Evolutionary conservation across 352 stramenopile genomes (phyloP), one percentile per base, ranked within the genome.

Genomic region (Plasmopara viticola): DNA sequence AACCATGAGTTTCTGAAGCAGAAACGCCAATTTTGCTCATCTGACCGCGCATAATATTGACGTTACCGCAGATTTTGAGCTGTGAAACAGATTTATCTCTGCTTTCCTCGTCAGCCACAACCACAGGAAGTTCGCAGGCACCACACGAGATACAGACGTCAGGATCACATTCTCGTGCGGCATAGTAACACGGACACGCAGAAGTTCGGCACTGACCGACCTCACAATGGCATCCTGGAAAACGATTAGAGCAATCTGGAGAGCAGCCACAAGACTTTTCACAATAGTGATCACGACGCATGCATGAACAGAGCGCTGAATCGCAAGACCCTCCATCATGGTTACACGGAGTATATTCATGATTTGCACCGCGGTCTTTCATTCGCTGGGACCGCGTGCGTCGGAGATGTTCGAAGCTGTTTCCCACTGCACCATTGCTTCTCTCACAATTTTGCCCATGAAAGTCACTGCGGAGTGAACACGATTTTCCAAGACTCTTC

Each of bases 201-300:
- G 53, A 17, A 9, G 82, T 83, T 44, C 70, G 64, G 45, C 82
- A 92, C 54, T 78, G 58, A 8, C 75, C 74, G 0, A 63, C 61
- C 17, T 63, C 71, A 39, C 82, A 92, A 14, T 70, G 67, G 45
- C 82, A 92, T 30, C 82, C 82, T 10, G 74, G 68, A 44, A 92
- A 92, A 5, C 78, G 76, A 55, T 91, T 92, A 1, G 78, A 65
- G 39, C 81, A 92, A 63, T 92, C 81, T 6, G 30, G 56, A 18
- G 70, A 51, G 48, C 81, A 92, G 28, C 65, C 66, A 39, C 81
- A 92, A 0, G 74, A 66, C 43, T 75, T 81, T 33, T 88, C 78
- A 48, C 81, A 92, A 40, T 85, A 90, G 54, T 92, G 81, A 34
- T 92, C 81, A 14, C 81, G 68, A n/a, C 74, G 71, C 74, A 92